Evolutionary conservation across 805 yeast species (phyloP), one percentile per base, ranked within the genome.

Genomic region (Vanderwaltozyma verrucispora): DNA sequence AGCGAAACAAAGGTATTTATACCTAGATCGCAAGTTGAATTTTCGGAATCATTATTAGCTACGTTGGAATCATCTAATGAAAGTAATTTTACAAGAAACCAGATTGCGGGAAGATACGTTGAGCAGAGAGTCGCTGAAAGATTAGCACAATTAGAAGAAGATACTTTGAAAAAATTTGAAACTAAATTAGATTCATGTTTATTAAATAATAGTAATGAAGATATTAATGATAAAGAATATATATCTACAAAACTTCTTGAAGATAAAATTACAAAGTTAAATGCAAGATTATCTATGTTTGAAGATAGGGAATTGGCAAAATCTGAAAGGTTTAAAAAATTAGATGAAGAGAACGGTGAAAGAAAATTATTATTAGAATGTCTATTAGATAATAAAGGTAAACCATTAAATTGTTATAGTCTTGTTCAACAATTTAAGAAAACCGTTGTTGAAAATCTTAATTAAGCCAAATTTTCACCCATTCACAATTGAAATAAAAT

Each of bases 351-450:
- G 14, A 68, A 67, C 16, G 68, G 64, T 2, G 54, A 77, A 9
- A 51, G 64, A 37, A 49, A 48, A 2, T 69, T 65, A 10, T 75
- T 86, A 19, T 62, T 70, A 19, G 51, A 63, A 30, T 85, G 95
- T 57, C 67, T 85, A 52, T 33, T 53, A 13, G 71, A 70, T 34
- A 79, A 78, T 56, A 61, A 69, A 44, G 80, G 76, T 17, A 76
- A 69, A 54, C 77, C 82, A 17, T 69, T 85, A 56, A 77, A 81
- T 58, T 85, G 95, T 57, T 81, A 87, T 80, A 84, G 80, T 29
- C 83, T 81, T 53, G 83, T 83, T 15, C 75, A 79, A 52, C 62
- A 68, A 39, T 84, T 85, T 60, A 81, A 76, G 54, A 68, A 67
- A 45, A 33, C 36, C 12, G 39, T 35, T 5, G 18, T 28, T 10